Percentiles rank a stretch among this genome's conserved stretches.
Conservation (phyloP, 192 early-diverging fungal genomes). For the Umbelopsis isabellina region DNA sequence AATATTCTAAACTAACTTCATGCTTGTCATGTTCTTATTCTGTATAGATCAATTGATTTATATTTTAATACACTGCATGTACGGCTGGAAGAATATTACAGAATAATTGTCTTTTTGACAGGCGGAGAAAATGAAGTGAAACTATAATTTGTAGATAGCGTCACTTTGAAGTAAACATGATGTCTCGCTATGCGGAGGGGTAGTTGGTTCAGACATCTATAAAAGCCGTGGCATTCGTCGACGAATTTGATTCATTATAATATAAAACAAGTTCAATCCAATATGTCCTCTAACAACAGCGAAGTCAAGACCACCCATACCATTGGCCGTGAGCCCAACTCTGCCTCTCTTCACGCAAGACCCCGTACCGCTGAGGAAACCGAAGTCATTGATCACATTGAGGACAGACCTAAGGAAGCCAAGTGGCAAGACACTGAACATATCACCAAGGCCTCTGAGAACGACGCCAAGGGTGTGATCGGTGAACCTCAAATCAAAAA, state of each 20-base stretch:
- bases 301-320: constrained; percentile 16
- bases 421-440: constrained; percentile 20
- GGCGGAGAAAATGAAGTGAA: constrained; percentile 1
- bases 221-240: too few species aligned
- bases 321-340: constrained; percentile 3
- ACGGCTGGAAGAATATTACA: neutral
- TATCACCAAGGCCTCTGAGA: neutral
- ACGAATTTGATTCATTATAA: too few species aligned
- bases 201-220: too few species aligned
- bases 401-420: constrained; percentile 9
- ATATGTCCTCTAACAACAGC: neutral
- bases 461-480: constrained; percentile 5
- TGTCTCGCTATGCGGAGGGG: neutral
- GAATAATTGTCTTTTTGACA: neutral
- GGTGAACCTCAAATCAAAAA: constrained; percentile 7
- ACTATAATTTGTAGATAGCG: neutral
- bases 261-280: neutral
- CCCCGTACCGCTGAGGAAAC: neutral
- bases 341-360: constrained; percentile 8
- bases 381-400: constrained; percentile 13
- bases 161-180: constrained; percentile 13
- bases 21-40: too few species aligned
- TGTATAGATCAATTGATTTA: too few species aligned
- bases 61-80: too few species aligned
- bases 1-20: too few species aligned